These are phyloP conservation scores for Tylopilus balloui DNA, from an alignment of 768 basidiomycete genomes.

Conservation along the genomic window DNA sequence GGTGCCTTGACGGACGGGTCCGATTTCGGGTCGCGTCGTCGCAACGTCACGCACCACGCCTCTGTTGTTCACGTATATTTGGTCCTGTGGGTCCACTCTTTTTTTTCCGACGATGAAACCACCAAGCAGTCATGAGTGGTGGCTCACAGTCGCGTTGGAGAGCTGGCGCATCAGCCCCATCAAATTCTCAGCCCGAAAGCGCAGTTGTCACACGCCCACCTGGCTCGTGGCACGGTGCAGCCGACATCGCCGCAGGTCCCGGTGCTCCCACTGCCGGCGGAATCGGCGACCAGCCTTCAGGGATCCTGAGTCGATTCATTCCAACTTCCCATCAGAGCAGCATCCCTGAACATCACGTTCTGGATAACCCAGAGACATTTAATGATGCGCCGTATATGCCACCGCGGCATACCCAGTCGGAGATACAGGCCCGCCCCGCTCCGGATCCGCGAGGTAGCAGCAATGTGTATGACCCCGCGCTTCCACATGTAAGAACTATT, in stretches of 20 bases:
- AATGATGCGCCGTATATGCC: conserved; percentile 31
- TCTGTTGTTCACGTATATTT: conserved; percentile 31
- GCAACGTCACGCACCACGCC: not conserved
- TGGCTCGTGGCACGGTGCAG: conserved; percentile 16
- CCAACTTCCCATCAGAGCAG: conserved; percentile 13
- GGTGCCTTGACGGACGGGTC: conserved; percentile 3
- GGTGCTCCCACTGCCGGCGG: conserved; percentile 11
- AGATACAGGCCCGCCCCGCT: conserved; percentile 14
- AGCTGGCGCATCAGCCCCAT: conserved; percentile 6
- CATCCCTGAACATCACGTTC: conserved; percentile 7
- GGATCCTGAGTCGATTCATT: conserved; percentile 6
- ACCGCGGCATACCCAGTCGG: conserved; percentile 20
- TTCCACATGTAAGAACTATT: conserved; percentile 15
- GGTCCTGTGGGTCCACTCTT: conserved; percentile 32
- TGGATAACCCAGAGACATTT: conserved; percentile 18
- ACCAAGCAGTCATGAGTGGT: conserved; percentile 24
- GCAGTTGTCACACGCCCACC: conserved; percentile 10
- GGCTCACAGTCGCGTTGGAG: conserved; percentile 17
- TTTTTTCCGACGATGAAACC: conserved; percentile 28
- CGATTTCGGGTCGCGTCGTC: conserved; percentile 11
- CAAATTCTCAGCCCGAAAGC: conserved; percentile 5
- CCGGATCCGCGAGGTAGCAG: conserved; percentile 7
- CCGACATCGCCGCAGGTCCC: conserved; percentile 19
- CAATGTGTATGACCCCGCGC: conserved; percentile 9
- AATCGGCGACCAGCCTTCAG: conserved; percentile 10